phyloP scores from a whole-genome alignment of 2,329 filamentous ascomycete species.

The Fusarium falciforme region DNA sequence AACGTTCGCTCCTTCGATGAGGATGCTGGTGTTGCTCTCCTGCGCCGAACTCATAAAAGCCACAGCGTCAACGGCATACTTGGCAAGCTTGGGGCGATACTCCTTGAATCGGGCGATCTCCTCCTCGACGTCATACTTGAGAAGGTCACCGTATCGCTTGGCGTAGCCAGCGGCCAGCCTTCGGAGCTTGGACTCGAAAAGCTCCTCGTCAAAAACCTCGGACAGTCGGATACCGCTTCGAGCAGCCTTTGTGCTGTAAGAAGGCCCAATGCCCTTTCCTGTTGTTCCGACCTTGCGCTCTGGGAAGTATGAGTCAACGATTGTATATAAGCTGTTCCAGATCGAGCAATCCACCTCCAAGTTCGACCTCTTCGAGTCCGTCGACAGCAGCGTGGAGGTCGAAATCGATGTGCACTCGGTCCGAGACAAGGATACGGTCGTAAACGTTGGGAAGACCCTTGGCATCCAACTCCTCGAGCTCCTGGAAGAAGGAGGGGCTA shows the following conservation, averaged over 20 bases:
- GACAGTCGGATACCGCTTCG: conserved; percentile 13
- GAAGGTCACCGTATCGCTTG: conserved; percentile 75
- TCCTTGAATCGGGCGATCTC: conserved; percentile 73
- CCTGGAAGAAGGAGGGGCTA: not conserved
- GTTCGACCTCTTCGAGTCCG: not conserved
- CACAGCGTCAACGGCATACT: conserved; percentile 74
- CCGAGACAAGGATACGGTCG: not conserved
- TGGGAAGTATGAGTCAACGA: not conserved
- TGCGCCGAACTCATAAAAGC: conserved; percentile 72
- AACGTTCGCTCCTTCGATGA: conserved; percentile 72
- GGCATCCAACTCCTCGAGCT: not conserved
- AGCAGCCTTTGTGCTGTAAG: not conserved
- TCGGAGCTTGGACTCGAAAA: conserved; percentile 75
- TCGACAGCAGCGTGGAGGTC: not conserved
- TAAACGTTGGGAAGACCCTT: not conserved
- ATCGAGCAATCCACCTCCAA: not conserved
- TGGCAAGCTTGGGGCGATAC: conserved; percentile 67
- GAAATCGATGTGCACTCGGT: not conserved
- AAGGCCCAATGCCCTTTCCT: conserved; percentile 5
- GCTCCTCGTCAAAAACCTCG: conserved; percentile 67
- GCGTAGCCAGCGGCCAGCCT: conserved; percentile 65
- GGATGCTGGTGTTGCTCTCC: conserved; percentile 66
- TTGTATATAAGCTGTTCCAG: not conserved
- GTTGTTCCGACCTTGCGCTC: conserved; percentile 14
- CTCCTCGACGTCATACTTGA: conserved; percentile 75